Conservation (phyloP, 306 rosid genomes). For the Quercus wislizeni region DNA sequence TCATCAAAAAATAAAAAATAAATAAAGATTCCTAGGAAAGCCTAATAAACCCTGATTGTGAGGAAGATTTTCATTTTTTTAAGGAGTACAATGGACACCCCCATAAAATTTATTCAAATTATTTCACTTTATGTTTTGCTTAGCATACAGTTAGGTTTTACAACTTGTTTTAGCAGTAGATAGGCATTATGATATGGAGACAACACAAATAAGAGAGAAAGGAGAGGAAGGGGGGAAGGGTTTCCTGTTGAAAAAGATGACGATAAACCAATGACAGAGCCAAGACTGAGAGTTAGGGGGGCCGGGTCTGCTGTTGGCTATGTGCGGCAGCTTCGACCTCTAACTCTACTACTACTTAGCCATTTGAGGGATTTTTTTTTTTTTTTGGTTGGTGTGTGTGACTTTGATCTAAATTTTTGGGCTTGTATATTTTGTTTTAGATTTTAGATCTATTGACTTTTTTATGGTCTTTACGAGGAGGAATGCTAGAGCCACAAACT, state of each 20-base stretch:
- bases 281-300: too few relatives aligned
- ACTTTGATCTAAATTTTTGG: too few relatives aligned
- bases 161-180: background rate
- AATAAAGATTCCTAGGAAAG: background rate
- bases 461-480: too few relatives aligned
- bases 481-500: too few relatives aligned
- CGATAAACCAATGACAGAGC: background rate
- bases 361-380: too few relatives aligned
- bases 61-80: background rate
- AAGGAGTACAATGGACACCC: background rate
- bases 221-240: background rate
- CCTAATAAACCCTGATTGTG: background rate
- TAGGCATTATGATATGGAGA: background rate
- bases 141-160: background rate
- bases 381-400: too few relatives aligned
- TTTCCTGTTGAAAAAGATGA: background rate
- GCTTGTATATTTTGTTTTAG: too few relatives aligned
- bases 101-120: background rate
- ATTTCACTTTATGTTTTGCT: background rate
- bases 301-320: too few relatives aligned
- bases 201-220: background rate
- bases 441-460: too few relatives aligned
- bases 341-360: too few relatives aligned
- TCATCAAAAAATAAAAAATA: too few relatives aligned
- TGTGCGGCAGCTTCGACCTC: too few relatives aligned